Percentiles rank a stretch among this genome's conserved stretches.
Conservation (phyloP, 805 yeast genomes). For the Metschnikowia rubicola region DNA sequence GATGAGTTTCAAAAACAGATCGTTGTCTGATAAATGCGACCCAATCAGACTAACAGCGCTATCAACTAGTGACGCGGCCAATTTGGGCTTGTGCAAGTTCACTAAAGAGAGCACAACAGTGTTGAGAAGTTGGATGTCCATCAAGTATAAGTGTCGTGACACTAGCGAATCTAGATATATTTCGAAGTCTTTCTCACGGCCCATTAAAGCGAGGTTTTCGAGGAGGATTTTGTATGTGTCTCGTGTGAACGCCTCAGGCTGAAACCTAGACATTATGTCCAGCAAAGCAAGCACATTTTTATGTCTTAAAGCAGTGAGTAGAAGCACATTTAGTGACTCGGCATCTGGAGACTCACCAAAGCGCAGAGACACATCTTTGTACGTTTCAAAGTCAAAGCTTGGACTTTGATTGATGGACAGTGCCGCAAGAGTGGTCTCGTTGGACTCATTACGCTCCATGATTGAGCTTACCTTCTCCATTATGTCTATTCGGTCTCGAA, state of each 20-base stretch:
- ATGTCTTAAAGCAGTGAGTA: slow-evolving; percentile 30
- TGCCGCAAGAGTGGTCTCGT: background rate
- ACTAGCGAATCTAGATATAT: slow-evolving; percentile 4
- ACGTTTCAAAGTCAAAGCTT: slow-evolving; percentile 22
- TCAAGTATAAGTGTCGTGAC: background rate
- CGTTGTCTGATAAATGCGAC: slow-evolving; percentile 7
- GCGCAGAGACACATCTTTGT: slow-evolving; percentile 17
- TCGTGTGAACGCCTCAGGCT: slow-evolving; percentile 5
- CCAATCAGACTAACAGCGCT: slow-evolving; percentile 1
- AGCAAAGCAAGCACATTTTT: slow-evolving; percentile 19
- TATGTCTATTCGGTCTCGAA: slow-evolving; percentile 27
- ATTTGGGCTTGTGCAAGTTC: slow-evolving; percentile 3
- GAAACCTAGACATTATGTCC: slow-evolving; percentile 18
- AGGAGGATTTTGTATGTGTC: slow-evolving; percentile 14
- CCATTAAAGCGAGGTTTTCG: slow-evolving; percentile 12
- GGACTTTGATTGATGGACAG: slow-evolving; percentile 1
- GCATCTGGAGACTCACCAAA: slow-evolving; percentile 12
- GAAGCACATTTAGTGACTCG: slow-evolving; percentile 25
- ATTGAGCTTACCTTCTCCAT: slow-evolving; percentile 11
- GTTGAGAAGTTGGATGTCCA: slow-evolving; percentile 22
- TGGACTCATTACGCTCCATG: background rate
- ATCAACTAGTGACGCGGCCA: slow-evolving; percentile 14
- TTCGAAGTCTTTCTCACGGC: background rate
- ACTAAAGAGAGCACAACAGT: slow-evolving; percentile 17
- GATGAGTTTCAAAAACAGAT: slow-evolving; percentile 20